phyloP scores from a whole-genome alignment of 176 grass and related monocot genomes.

The Tillandsia fasciculata region DNA sequence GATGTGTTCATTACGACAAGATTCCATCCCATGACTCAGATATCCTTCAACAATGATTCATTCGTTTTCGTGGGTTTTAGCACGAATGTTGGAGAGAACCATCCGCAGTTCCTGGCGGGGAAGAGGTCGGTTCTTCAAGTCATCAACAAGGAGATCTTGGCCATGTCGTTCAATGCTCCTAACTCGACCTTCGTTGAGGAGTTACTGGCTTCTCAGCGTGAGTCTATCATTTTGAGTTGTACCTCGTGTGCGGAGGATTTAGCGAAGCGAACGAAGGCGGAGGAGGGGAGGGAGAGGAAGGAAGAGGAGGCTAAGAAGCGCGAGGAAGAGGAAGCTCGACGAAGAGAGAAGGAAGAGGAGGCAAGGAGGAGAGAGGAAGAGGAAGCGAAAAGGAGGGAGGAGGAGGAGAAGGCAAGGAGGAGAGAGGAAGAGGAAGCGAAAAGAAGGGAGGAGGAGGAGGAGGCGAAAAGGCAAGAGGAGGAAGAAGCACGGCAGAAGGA shows the following conservation, averaged over 20 bases:
- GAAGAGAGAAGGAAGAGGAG: neutral
- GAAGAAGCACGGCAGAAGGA: neutral
- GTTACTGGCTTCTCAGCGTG: conserved; percentile 36
- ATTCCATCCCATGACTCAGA: conserved; percentile 80
- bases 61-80: conserved; percentile 85
- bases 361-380: neutral
- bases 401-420: neutral
- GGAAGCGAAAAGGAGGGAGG: neutral
- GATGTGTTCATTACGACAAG: conserved; percentile 67
- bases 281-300: conserved; percentile 4
- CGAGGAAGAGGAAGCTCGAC: neutral
- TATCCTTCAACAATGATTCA: conserved; percentile 74
- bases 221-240: conserved; percentile 56
- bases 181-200: conserved; percentile 37
- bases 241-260: conserved; percentile 73
- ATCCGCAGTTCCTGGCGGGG: conserved; percentile 80
- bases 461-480: neutral
- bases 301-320: neutral
- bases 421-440: neutral
- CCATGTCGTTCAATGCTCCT: conserved; percentile 28
- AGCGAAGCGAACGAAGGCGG: conserved; percentile 33
- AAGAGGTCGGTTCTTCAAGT: conserved; percentile 39
- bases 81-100: conserved; percentile 54
- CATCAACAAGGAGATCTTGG: conserved; percentile 40
- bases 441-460: neutral